Base-by-base conservation (phyloP, 176 grass and related monocot genomes). In the Carex pumila region DNA sequence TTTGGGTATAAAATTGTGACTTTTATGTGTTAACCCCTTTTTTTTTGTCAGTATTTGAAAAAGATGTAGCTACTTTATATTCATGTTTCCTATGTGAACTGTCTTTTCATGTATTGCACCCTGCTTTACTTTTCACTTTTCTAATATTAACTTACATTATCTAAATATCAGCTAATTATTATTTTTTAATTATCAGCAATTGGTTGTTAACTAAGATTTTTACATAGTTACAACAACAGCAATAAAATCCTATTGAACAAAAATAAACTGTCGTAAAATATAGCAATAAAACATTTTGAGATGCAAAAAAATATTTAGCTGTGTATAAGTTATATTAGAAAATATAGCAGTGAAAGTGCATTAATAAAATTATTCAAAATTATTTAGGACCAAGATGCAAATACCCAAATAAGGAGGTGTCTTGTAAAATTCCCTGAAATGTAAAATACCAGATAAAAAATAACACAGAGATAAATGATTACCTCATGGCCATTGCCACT, bases 401-500 rank as follows among this genome's bases (percentile, higher is more conserved):
- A 31, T 74, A 78, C 30, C n/a, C 55, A 78, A 21, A 78, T 8
- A 78, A 55, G 13, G 18, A 60, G 30, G 54, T 31, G 2, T 61
- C 18, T 36, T 80, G 0, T 6, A 70, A 70, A 43, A 59, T 39
- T 55, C 5, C 18, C 54, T 57, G 17, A 59, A 0, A 80, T 18
- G 15, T 30, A 22, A 76, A 49, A 52, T 36, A 80, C 39, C 18
- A 4, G 30, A 7, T 7, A 39, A 79, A 7, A 62, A 52, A 47
- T 25, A 25, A 11, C 45, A 82, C 3, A 11, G 49, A 71, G 12
- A 56, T 83, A 82, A 14, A 29, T 64, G 17, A 79, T 25, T 56
- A 94, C 95, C 95, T 98, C 92, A 78, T 98, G 95, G 37, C 95
- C 95, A 83, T 94, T 98, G 85, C 92, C 95, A 84, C 92, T 89